Evolutionary conservation across 2,329 filamentous ascomycete species (phyloP).

Genomic region (Colletotrichum orchidophilum): DNA sequence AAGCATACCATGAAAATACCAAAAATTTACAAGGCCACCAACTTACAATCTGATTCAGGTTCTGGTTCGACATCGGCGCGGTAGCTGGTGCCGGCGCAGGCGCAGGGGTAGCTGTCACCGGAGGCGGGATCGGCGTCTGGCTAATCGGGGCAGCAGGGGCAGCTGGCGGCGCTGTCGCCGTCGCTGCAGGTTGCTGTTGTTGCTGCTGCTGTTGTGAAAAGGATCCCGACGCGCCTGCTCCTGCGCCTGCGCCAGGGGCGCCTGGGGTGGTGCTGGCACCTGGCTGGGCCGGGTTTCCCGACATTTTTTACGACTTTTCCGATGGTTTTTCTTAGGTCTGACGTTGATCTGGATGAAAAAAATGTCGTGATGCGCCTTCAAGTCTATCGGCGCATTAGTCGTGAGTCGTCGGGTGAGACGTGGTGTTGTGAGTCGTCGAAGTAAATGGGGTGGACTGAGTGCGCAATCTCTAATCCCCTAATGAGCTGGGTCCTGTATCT

Average conservation of each 20-base stretch:
- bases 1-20: not conserved
- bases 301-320: constrained; percentile 8
- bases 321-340: not conserved
- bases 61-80: constrained; percentile 78
- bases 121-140: constrained; percentile 35
- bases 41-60: constrained; percentile 95
- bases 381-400: constrained; percentile 1
- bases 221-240: constrained; percentile 15
- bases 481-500: not conserved
- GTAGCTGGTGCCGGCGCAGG: constrained; percentile 40
- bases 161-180: constrained; percentile 37
- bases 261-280: constrained; percentile 17
- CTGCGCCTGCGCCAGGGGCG: constrained; percentile 3
- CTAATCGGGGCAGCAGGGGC: constrained; percentile 41
- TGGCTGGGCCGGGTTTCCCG: constrained; percentile 23
- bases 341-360: not conserved
- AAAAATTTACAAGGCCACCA: constrained; percentile 35
- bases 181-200: constrained; percentile 13
- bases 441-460: not conserved
- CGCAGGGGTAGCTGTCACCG: constrained; percentile 31
- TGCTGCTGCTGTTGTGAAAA: constrained; percentile 23
- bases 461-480: not conserved
- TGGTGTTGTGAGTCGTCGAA: not conserved
- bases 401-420: not conserved
- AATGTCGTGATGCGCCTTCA: not conserved